Percentiles rank a stretch among this genome's conserved stretches.
These are phyloP conservation scores for Blastocystis sp. DNA, from an alignment of 352 stramenopile genomes.

Conservation along the genomic window DNA sequence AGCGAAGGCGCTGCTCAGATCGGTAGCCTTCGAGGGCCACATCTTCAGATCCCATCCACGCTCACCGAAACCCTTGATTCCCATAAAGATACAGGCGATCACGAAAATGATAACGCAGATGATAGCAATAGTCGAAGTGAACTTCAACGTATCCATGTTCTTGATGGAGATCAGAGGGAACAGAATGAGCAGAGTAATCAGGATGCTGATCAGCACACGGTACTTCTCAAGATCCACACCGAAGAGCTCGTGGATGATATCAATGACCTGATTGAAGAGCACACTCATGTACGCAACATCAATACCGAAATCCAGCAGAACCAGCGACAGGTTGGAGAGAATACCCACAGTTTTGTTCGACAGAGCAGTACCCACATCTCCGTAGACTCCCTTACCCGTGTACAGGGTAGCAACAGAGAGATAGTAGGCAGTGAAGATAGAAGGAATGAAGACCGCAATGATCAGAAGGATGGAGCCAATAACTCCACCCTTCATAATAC, in stretches of 20 bases:
- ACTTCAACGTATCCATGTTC: constrained; percentile 45
- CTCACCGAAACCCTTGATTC: background rate
- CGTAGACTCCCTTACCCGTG: constrained; percentile 23
- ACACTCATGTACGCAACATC: constrained; percentile 50
- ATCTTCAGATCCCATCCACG: constrained; percentile 1
- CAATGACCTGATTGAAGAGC: constrained; percentile 27
- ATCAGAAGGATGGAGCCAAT: constrained; percentile 27
- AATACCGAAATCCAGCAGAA: constrained; percentile 45
- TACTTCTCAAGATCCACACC: background rate
- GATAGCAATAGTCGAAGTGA: constrained; percentile 20
- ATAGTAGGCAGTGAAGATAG: constrained; percentile 41
- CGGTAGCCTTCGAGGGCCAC: background rate
- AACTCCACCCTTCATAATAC: constrained; percentile 40
- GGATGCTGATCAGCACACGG: background rate
- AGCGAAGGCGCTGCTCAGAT: constrained; percentile 34
- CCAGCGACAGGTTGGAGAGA: background rate
- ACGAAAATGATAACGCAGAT: constrained; percentile 39
- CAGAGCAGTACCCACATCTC: constrained; percentile 3
- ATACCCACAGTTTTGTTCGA: constrained; percentile 21
- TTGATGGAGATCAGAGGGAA: constrained; percentile 41
- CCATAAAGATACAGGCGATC: constrained; percentile 30
- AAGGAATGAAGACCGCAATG: constrained; percentile 26
- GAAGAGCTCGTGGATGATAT: constrained; percentile 25
- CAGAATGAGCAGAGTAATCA: constrained; percentile 20
- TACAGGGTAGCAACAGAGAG: constrained; percentile 19